Evolutionary conservation across 306 rosid species (phyloP).

Genomic region (Vachellia pachyceras): DNA sequence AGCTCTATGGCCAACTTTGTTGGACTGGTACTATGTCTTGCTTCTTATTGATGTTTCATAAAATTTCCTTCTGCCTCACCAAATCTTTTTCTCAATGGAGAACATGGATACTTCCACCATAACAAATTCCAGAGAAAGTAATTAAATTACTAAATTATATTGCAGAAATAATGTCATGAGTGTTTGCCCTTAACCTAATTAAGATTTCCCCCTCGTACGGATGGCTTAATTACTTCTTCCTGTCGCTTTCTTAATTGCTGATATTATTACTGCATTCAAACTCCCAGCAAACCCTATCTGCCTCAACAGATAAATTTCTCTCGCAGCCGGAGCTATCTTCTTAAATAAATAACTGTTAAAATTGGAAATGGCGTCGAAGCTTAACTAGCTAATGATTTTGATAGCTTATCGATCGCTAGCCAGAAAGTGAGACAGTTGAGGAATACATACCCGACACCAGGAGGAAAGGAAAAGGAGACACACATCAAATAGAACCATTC

Average conservation of each 20-base stretch:
- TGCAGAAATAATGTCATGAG: neutral
- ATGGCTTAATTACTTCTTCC: neutral
- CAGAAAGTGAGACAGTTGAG: neutral
- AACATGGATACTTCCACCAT: slow-evolving; percentile 19
- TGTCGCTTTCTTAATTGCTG: slow-evolving; percentile 3
- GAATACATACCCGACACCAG: slow-evolving; percentile 75
- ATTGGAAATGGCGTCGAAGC: neutral
- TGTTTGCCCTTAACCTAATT: slow-evolving; percentile 22
- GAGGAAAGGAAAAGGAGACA: slow-evolving; percentile 88
- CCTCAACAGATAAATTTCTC: neutral
- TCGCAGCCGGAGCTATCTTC: neutral
- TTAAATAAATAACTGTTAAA: neutral
- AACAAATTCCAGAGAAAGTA: slow-evolving; percentile 9
- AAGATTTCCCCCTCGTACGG: slow-evolving; percentile 20
- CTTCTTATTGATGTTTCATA: slow-evolving; percentile 19
- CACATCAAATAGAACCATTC: slow-evolving; percentile 99
- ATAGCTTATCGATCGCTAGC: neutral
- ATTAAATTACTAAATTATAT: slow-evolving; percentile 1
- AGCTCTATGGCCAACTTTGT: slow-evolving; percentile 12
- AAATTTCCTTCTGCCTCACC: slow-evolving; percentile 37
- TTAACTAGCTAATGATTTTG: neutral
- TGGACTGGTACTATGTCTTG: neutral
- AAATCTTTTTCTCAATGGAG: slow-evolving; percentile 10
- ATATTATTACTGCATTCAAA: slow-evolving; percentile 32
- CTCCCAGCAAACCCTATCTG: slow-evolving; percentile 4